Evolutionary conservation across 495 filamentous ascomycete genomes (phyloP).

Genomic region (Daldinia grandis): DNA sequence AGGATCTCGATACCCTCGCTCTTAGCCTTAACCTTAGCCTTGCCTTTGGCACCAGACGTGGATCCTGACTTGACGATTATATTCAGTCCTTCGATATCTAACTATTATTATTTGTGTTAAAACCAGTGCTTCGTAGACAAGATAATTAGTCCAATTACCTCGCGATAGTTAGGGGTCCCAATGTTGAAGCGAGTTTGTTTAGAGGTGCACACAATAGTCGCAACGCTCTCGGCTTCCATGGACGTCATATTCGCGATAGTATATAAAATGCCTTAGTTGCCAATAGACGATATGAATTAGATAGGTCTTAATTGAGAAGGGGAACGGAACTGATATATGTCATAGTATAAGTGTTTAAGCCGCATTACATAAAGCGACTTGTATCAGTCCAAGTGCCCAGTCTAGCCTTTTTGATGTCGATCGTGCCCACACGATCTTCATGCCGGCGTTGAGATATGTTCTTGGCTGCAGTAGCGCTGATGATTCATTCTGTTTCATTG

Average conservation of each 20-base stretch:
- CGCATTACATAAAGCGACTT: neutral
- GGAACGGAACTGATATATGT: slow-evolving; percentile 3
- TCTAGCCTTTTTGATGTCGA: neutral
- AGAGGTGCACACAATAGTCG: slow-evolving; percentile 62
- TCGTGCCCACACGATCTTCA: slow-evolving; percentile 10
- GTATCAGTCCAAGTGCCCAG: neutral
- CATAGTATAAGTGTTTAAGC: neutral
- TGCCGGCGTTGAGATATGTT: slow-evolving; percentile 12
- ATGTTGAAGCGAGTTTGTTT: slow-evolving; percentile 68
- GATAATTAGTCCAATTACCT: slow-evolving; percentile 45
- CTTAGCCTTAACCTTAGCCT: slow-evolving; percentile 63
- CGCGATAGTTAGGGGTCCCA: slow-evolving; percentile 60
- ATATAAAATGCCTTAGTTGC: neutral
- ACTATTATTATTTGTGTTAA: slow-evolving; percentile 49
- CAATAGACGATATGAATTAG: neutral
- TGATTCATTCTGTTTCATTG: slow-evolving; percentile 45
- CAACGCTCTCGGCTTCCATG: slow-evolving; percentile 55
- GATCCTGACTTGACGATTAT: slow-evolving; percentile 65
- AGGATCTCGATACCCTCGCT: slow-evolving; percentile 71
- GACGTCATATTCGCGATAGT: slow-evolving; percentile 50
- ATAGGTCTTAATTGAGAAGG: neutral
- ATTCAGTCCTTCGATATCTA: slow-evolving; percentile 72
- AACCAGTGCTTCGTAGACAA: neutral
- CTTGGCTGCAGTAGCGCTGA: slow-evolving; percentile 43
- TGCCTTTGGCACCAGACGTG: slow-evolving; percentile 45